A percentile compares a stretch with the other conserved stretches of the same genome.
Evolutionary conservation across 2,329 filamentous ascomycete genomes (phyloP).

Genomic region (Fusarium ramigenum): DNA sequence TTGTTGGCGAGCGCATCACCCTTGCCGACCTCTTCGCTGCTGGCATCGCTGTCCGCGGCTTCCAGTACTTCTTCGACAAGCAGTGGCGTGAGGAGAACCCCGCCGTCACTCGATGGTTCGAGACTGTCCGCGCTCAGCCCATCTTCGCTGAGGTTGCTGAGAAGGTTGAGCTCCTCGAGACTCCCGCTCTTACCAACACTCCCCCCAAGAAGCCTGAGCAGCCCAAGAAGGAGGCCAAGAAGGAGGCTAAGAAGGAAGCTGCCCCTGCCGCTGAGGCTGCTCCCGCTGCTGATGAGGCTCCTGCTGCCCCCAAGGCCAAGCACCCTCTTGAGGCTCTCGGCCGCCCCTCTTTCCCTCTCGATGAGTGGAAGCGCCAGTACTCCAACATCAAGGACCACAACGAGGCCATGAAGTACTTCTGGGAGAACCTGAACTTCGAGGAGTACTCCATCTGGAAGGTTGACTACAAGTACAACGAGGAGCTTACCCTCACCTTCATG

Average conservation of each 20-base stretch:
- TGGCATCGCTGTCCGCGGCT: conserved; percentile 83
- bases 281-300: conserved; percentile 54
- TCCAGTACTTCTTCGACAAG: conserved; percentile 95
- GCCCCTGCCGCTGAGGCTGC: conserved; percentile 41
- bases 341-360: conserved; percentile 82
- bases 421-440: conserved; percentile 91
- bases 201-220: conserved; percentile 82
- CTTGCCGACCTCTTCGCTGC: conserved; percentile 92
- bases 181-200: conserved; percentile 75
- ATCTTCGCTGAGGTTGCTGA: conserved; percentile 85
- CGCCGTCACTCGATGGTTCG: conserved; percentile 91
- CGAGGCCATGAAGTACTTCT: conserved; percentile 94
- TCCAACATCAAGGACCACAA: conserved; percentile 88
- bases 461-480: conserved; percentile 99
- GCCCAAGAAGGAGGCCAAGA: conserved; percentile 72
- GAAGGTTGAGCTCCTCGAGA: conserved; percentile 82
- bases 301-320: conserved; percentile 86
- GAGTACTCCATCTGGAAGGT: conserved; percentile 96
- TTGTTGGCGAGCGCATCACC: conserved; percentile 96
- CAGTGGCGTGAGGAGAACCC: conserved; percentile 84
- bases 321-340: conserved; percentile 89
- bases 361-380: conserved; percentile 99
- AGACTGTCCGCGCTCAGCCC: conserved; percentile 91
- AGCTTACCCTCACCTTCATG: conserved; percentile 98
- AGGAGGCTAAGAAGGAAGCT: conserved; percentile 63